Base-by-base conservation (phyloP, 2,329 filamentous ascomycete species). In the Gnomoniopsis smithogilvyi region DNA sequence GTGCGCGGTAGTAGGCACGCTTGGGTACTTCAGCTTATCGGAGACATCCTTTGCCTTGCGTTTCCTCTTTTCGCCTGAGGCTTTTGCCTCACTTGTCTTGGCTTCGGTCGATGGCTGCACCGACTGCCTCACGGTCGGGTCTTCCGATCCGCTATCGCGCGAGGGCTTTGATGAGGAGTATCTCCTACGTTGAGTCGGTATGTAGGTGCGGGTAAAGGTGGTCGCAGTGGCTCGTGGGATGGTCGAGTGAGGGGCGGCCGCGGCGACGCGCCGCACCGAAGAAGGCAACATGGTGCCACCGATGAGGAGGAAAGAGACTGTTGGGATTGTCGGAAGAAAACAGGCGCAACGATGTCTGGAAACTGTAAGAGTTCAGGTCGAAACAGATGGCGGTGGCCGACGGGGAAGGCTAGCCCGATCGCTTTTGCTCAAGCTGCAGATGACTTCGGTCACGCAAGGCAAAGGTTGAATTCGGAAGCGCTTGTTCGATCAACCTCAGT, bases 1-100 rank as follows among this genome's bases (percentile, higher is more conserved):
- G 75, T 92, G 85, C 64, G 88, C 83, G 51, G 90, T 92, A 71
- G 83, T 89, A 57, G 89, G 89, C 47, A 93, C 90, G 70, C 85
- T 87, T 43, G 90, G 90, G 59, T 92, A 78, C 65, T 85, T 85
- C 61, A 79, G 76, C 58, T 69, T 70, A 17, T 74, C 73, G 17
- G 75, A 71, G 58, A 71, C 70, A 59, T 81, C 80, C 71, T 85
- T 87, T 62, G 73, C 73, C 74, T 85, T 87, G 68, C 81, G 80
- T 72, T 81, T 86, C 67, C 80, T 74, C 76, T 83, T 85, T 65
- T 84, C 80, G 63, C 74, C 72, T 58, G 70, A 67, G 22, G 75
- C 64, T 70, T 79, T 78, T 73, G 75, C 71, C 64, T 77, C 67
- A 67, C 72, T 63, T 4, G 73, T 70, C 55, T 72, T 68, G 19